Conservation (phyloP, 2,329 filamentous ascomycete genomes). For the Cladophialophora yegresii region DNA sequence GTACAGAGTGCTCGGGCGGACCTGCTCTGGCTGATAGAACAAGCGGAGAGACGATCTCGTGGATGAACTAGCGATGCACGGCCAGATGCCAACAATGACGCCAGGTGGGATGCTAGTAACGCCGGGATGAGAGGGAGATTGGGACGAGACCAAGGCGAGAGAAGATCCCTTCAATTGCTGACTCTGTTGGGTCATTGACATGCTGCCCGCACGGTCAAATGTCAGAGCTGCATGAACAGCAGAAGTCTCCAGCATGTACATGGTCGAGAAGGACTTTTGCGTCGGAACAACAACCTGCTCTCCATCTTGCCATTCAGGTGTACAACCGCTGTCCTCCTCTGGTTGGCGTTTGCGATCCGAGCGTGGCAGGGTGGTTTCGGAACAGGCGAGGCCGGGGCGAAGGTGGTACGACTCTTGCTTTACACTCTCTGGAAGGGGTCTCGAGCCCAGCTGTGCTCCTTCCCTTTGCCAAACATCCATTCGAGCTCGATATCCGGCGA, state of each 20-base stretch:
- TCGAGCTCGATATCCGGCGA: not conserved
- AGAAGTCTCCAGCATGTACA: not conserved
- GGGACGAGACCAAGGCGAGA: not conserved
- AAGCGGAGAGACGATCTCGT: not conserved
- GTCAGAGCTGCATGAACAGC: not conserved
- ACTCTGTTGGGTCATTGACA: not conserved
- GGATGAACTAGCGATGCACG: not conserved
- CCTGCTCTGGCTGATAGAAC: not conserved
- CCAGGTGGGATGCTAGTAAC: not conserved
- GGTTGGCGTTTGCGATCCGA: no score
- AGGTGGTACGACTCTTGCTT: not conserved
- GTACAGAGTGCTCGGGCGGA: conserved; percentile 1
- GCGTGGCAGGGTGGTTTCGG: not conserved
- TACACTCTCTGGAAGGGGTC: not conserved
- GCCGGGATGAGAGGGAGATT: not conserved
- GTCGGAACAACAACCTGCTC: not conserved
- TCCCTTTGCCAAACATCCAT: not conserved
- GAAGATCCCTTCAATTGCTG: not conserved
- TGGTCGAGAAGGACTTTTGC: not conserved
- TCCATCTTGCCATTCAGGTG: not conserved
- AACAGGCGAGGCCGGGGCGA: not conserved
- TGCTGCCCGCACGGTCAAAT: not conserved
- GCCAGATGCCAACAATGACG: not conserved
- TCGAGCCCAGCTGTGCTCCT: not conserved
- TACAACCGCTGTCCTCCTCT: not conserved